Percentiles rank a stretch among this genome's conserved stretches.
phyloP scores from a whole-genome alignment of 345 rosid species.

The Populus davidiana region DNA sequence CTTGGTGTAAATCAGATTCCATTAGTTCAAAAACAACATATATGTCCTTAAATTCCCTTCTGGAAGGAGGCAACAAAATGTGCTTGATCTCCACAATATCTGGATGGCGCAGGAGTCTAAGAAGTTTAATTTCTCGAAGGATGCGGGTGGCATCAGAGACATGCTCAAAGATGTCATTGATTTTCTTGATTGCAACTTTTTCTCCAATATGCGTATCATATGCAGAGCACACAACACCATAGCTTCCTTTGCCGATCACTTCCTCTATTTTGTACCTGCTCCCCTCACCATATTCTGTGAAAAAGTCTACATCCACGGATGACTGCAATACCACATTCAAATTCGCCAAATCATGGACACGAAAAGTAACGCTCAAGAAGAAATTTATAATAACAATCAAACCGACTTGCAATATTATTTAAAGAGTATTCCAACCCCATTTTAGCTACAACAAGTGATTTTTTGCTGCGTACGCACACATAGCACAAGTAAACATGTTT shows the following conservation, averaged over 20 bases:
- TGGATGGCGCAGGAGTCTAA: slow-evolving; percentile 78
- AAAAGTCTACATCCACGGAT: slow-evolving; percentile 74
- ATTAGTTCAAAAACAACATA: slow-evolving; percentile 86
- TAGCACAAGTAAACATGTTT: neutral
- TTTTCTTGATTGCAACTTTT: slow-evolving; percentile 87
- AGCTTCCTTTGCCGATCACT: slow-evolving; percentile 94
- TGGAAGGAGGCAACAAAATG: slow-evolving; percentile 81
- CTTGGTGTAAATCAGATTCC: slow-evolving; percentile 94
- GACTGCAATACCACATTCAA: slow-evolving; percentile 46
- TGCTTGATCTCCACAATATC: slow-evolving; percentile 95
- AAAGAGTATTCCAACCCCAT: neutral
- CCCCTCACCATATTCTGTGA: slow-evolving; percentile 92
- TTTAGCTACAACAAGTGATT: neutral
- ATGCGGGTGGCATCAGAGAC: slow-evolving; percentile 92
- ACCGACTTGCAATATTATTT: neutral
- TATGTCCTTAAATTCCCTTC: slow-evolving; percentile 83
- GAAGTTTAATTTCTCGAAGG: slow-evolving; percentile 88
- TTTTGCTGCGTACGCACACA: neutral
- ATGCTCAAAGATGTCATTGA: slow-evolving; percentile 87
- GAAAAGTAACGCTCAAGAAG: neutral
- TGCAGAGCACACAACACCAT: slow-evolving; percentile 89
- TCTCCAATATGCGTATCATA: slow-evolving; percentile 74
- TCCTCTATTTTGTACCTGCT: slow-evolving; percentile 84
- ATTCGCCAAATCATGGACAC: neutral
- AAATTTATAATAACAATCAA: neutral